Percentiles rank a stretch among this genome's conserved stretches.
These are phyloP conservation scores for Hyaloscypha variabilis DNA, from an alignment of 495 filamentous ascomycete species.

Conservation along the genomic window DNA sequence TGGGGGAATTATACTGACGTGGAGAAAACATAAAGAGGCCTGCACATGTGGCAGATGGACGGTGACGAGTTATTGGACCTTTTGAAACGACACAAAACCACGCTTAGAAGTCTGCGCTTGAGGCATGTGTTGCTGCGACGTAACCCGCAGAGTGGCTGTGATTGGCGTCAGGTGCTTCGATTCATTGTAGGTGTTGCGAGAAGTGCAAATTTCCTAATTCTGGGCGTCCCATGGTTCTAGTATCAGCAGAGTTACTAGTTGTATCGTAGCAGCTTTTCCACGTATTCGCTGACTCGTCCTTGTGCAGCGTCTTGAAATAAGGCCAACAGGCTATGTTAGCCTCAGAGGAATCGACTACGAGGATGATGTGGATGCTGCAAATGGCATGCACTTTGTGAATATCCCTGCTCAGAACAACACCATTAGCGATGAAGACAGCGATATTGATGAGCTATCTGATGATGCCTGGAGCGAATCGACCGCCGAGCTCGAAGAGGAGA, in stretches of 20 bases:
- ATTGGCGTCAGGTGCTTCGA: conserved; percentile 63
- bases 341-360: conserved; percentile 65
- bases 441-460: conserved; percentile 25
- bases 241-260: conserved; percentile 31
- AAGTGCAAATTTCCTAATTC: too few species aligned
- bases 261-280: conserved; percentile 34
- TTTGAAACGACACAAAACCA: conserved; percentile 55
- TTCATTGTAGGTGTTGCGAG: conserved; percentile 45
- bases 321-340: conserved; percentile 60
- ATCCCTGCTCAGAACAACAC: neutral
- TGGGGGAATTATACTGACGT: neutral
- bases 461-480: conserved; percentile 30
- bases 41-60: conserved; percentile 64
- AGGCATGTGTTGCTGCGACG: conserved; percentile 61
- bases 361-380: conserved; percentile 39
- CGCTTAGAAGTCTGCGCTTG: conserved; percentile 59
- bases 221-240: too few species aligned
- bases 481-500: conserved; percentile 24
- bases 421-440: conserved; percentile 38
- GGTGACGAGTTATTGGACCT: conserved; percentile 62
- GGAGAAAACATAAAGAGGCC: conserved; percentile 37
- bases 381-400: conserved; percentile 18
- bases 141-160: conserved; percentile 34
- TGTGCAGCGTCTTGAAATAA: neutral
- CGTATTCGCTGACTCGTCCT: too few species aligned